Conservation (phyloP, 148 eudicot genomes). For the Fallopia convolvulus region DNA sequence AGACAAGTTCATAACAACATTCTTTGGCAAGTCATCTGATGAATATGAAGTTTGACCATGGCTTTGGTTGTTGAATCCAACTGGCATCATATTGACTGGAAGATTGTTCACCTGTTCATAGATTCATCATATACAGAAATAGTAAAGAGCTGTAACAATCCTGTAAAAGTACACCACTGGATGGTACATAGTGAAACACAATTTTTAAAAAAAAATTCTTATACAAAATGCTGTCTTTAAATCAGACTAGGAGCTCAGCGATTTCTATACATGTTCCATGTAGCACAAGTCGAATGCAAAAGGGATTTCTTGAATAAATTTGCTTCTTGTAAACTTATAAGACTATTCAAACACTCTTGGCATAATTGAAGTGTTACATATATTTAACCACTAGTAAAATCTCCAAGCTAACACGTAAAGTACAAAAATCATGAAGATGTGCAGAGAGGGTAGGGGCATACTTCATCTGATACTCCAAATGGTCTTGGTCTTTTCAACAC, state of each 20-base stretch:
- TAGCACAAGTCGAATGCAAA: not conserved
- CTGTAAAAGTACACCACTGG: not conserved
- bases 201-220: not conserved
- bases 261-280: no score
- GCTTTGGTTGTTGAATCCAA: conserved; percentile 49
- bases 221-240: not conserved
- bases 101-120: conserved; percentile 49
- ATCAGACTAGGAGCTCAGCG: not conserved
- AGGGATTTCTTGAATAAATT: not conserved
- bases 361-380: not conserved
- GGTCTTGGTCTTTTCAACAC: conserved; percentile 69
- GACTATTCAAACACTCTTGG: not conserved
- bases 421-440: not conserved
- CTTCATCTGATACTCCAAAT: conserved; percentile 64
- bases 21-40: conserved; percentile 74
- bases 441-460: conserved; percentile 21
- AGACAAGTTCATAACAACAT: conserved; percentile 57
- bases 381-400: not conserved
- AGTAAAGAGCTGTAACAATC: not conserved
- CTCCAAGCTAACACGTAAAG: not conserved
- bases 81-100: conserved; percentile 68
- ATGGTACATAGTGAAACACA: not conserved
- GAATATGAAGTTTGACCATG: conserved; percentile 74
- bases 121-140: conserved; percentile 15
- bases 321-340: not conserved